Base-by-base conservation (phyloP, 768 basidiomycete genomes). In the Calocybe cyanea region DNA sequence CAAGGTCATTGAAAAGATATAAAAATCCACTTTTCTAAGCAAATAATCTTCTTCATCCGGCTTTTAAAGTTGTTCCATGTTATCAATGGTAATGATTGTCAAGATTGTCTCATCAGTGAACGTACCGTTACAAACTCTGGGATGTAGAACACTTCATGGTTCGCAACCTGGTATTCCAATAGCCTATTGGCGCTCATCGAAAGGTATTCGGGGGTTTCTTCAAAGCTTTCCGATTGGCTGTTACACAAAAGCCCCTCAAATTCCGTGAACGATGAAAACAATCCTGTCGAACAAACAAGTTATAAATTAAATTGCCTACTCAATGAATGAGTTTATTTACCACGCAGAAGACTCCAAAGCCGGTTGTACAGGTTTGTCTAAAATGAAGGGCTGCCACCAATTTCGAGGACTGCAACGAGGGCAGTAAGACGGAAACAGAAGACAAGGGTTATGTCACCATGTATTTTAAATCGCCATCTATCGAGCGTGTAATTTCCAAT, bases 41-140 rank as follows among this genome's bases (percentile, higher is more conserved):
- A 94, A 65, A 60, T 87, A 86, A 31, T 71, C 67, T 57, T 95
- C 91, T 66, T 95, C 92, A 21, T 83, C 78, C 46, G 58, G 63
- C 64, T 81, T 59, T n/a, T 20, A 28, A 9, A 40, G 41, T 41
- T 41, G 30, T 30, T 23, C 39, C 25, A 43, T 15, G 33, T 35
- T 28, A 43, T 28, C 25, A 31, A 24, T 41, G 13, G 44, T 25
- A 43, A n/a, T 15, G 14, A 17, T 32, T 32, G 21, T 17, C 39
- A 20, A 45, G 36, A 24, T 38, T n/a, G 50, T 66, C 9, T 7
- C 28, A 20, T 20, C 17, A 13, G 31, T 48, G 17, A 28, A 23
- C 21, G 24, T 44, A 74, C 76, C 45, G 79, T 78, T 30, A 87
- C 69, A 61, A 92, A 93, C 51, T 90, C 71, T 5, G 87, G 87